Evolutionary conservation across 169 alveolate species (phyloP).

Genomic region (Cryptosporidium sp.): DNA sequence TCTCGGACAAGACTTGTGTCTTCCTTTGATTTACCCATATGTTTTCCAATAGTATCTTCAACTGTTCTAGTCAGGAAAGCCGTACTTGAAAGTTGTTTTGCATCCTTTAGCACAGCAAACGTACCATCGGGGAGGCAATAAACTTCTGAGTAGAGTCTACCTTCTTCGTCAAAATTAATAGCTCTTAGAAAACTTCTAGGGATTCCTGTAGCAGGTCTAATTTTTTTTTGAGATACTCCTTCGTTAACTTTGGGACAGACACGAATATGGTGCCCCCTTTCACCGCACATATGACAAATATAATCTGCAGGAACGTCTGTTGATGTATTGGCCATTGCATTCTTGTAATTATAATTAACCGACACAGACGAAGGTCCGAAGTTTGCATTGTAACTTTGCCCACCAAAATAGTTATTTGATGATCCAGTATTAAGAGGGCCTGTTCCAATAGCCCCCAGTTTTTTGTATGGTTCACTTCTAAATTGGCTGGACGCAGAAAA

Average conservation of each 20-base stretch:
- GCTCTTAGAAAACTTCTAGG: conserved; percentile 86
- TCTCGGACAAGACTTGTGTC: conserved; percentile 65
- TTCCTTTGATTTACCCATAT: conserved; percentile 73
- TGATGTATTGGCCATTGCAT: background rate
- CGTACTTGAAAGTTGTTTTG: conserved; percentile 86
- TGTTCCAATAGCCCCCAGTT: background rate
- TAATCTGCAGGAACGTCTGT: conserved; percentile 78
- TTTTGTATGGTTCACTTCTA: conserved; percentile 63
- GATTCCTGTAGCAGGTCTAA: conserved; percentile 89
- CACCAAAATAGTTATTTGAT: background rate
- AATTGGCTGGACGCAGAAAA: conserved; percentile 1
- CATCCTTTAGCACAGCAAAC: conserved; percentile 87
- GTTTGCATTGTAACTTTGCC: background rate
- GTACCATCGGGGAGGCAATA: conserved; percentile 85
- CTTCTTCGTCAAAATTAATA: conserved; percentile 82
- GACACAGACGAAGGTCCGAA: background rate
- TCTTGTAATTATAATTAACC: background rate
- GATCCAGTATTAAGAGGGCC: conserved; percentile 1
- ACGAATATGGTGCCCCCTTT: conserved; percentile 87
- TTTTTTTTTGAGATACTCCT: conserved; percentile 84
- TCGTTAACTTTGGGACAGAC: conserved; percentile 84
- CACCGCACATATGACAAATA: conserved; percentile 90
- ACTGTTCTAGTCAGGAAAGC: conserved; percentile 88
- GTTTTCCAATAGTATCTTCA: conserved; percentile 85
- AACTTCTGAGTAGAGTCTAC: conserved; percentile 79